Conservation (phyloP, 2,329 filamentous ascomycete species). For the Fusarium sulawesiense region DNA sequence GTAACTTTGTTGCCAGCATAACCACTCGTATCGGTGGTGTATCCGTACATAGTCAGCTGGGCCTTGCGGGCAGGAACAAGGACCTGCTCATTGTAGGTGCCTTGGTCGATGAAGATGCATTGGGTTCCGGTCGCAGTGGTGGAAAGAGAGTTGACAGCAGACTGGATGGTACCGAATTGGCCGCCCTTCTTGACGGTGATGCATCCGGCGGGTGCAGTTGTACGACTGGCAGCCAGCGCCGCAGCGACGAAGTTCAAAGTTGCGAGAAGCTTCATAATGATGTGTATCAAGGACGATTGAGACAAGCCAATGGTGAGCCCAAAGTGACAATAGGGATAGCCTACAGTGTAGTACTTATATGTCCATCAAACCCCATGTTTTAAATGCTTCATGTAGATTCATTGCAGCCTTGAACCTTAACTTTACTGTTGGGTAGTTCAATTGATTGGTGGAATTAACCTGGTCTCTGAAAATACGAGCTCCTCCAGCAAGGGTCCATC, state of each 20-base stretch:
- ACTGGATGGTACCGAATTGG: constrained; percentile 57
- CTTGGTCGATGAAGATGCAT: constrained; percentile 74
- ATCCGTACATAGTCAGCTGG: constrained; percentile 67
- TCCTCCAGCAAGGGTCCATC: background rate
- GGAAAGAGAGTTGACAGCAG: constrained; percentile 69
- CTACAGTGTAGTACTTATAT: background rate
- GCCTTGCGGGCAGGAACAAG: constrained; percentile 62
- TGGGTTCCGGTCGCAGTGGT: constrained; percentile 61
- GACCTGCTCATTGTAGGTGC: constrained; percentile 64
- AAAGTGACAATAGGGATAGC: background rate
- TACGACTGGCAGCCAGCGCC: constrained; percentile 50
- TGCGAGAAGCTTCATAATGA: constrained; percentile 37
- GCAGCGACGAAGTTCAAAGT: constrained; percentile 28
- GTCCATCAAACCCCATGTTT: background rate
- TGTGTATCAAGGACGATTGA: background rate
- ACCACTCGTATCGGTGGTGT: constrained; percentile 60
- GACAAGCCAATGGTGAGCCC: background rate
- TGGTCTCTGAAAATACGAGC: background rate
- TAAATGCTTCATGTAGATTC: background rate
- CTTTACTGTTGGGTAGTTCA: background rate
- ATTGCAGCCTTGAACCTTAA: constrained; percentile 1
- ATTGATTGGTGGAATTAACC: constrained; percentile 34
- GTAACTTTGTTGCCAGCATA: constrained; percentile 70
- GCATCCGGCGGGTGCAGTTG: constrained; percentile 59
- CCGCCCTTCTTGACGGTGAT: constrained; percentile 60